Base-by-base conservation (phyloP, 2,329 filamentous ascomycete genomes). In the Chaetomium sp. region DNA sequence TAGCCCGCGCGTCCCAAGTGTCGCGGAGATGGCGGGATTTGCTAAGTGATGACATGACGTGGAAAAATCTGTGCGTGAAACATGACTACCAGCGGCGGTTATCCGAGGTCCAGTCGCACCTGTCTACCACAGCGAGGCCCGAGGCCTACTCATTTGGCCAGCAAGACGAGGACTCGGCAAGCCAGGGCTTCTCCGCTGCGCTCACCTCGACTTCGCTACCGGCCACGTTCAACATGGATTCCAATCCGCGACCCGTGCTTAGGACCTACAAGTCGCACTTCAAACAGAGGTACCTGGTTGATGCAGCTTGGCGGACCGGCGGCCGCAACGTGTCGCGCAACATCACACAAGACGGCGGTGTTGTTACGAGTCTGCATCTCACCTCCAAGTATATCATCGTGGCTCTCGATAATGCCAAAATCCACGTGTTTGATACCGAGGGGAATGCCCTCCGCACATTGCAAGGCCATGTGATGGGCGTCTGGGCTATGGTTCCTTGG, bases 401-500 rank as follows among this genome's bases (percentile, higher is more conserved):
- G 68, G 95, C 95, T 57, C 85, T 99, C 68, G 95, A 99, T 80
- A 99, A 98, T 77, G 94, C 95, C 45, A 96, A 96, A 81, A 99
- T 99, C 54, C 95, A 99, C 77, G 93, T 99, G 29, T 99, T 98
- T 75, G 92, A 98, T 75, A 93, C 92, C 0, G 87, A 95, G 70
- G 95, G 95, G 38, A 89, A 93, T 71, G 88, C 92, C 69, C 88
- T 96, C 72, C 92, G 93, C 75, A 97, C 92, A 2, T 80, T 99
- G 31, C 90, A 95, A 74, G 95, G 95, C 12, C 95, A 99, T 79
- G 91, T 98, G 53, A 99, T 99, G 95, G 95, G 95, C 49, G 95
- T 99, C 23, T 99, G 95, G 95, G 95, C 95, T 57, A 98, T 99
- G 94, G 93, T 99, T 27, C 95, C 95, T 7, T 97, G 93, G 91